Evolutionary conservation across 2,329 filamentous ascomycete species (phyloP), one percentile per base, ranked within the genome.

Genomic region (Ceratocystis diversiconidia): DNA sequence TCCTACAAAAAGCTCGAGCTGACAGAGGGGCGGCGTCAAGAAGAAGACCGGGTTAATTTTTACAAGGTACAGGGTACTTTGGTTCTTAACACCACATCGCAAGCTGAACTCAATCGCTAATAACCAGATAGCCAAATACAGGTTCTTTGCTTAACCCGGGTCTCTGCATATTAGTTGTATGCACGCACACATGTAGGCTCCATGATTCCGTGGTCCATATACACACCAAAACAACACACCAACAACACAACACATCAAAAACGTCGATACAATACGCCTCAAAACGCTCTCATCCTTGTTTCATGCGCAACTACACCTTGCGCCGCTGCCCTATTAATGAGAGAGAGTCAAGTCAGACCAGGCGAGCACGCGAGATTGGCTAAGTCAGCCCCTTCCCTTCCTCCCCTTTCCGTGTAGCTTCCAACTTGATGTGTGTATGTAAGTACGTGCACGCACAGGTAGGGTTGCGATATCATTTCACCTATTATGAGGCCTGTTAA

Each of bases 1-100:
- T 57, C 22, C 52, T 32, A 32, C 52, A 59, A 30, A 59, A 22
- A 30, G 30, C 12, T 28, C 19, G 17, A 32, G 52, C 52, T 57
- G 52, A 32, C 52, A 57, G 52, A 59, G 52, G 46, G n/a, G 46
- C 19, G 19, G 19, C 25, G 19, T 52, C 48, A 52, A 52, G 28
- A 59, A 1, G 15, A 57, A 32, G 25, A 32, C 22, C 28, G 7
- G 28, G 52, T 17, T 36, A 3, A 5, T 30, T 59, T 30, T 36
- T 25, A 17, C 28, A 59, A 59, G 52, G 52, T 59, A 59, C 52
- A 59, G 52, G 52, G 52, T 59, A 59, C 52, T 59, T 32, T 30
- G 22, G 52, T 8, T 30, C 6, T 17, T 59, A 1, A 15, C 48
- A 25, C 48, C 8, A 10, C 48, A 15, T 36, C 32, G 32, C 10